Percentiles rank a stretch among this genome's conserved stretches.
Evolutionary conservation across 169 alveolate species (phyloP).

Genomic region (Toxoplasma gondii): DNA sequence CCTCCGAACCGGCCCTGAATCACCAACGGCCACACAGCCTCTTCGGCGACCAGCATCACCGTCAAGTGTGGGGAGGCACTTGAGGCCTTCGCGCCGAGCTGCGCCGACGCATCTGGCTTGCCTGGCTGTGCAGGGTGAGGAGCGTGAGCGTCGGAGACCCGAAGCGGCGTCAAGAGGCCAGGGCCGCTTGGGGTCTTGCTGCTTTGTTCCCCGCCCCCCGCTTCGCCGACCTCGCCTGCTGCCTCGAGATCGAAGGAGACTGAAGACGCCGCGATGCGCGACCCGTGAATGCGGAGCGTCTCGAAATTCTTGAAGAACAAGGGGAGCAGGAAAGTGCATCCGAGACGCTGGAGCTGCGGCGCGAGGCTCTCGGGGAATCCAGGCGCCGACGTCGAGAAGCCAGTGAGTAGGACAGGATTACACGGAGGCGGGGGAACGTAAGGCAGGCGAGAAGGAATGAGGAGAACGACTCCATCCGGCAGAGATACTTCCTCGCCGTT

Average conservation of each 20-base stretch:
- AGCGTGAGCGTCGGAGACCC: no score
- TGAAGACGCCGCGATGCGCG: not conserved
- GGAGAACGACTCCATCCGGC: not conserved
- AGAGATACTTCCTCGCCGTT: not conserved
- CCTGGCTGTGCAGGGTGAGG: no score
- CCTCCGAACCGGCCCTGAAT: constrained; percentile 24
- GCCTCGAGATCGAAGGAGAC: not conserved
- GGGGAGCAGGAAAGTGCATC: constrained; percentile 40
- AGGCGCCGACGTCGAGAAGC: not conserved
- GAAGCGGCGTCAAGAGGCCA: no score
- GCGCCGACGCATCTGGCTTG: no score
- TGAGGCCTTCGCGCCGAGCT: no score
- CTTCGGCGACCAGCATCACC: constrained; percentile 25
- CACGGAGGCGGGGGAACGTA: not conserved
- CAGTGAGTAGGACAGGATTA: not conserved
- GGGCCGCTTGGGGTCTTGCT: no score
- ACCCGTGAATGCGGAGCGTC: constrained; percentile 49
- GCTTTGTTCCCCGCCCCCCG: no score
- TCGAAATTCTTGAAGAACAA: constrained; percentile 23
- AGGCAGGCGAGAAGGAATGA: not conserved
- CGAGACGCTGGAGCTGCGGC: constrained; percentile 39
- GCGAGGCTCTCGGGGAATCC: not conserved
- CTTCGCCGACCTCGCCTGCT: not conserved
- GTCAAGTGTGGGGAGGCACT: not conserved
- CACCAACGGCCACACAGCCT: constrained; percentile 30